phyloP scores from a whole-genome alignment of 1,284 basidiomycete genomes.

The Polyporus tsugae region DNA sequence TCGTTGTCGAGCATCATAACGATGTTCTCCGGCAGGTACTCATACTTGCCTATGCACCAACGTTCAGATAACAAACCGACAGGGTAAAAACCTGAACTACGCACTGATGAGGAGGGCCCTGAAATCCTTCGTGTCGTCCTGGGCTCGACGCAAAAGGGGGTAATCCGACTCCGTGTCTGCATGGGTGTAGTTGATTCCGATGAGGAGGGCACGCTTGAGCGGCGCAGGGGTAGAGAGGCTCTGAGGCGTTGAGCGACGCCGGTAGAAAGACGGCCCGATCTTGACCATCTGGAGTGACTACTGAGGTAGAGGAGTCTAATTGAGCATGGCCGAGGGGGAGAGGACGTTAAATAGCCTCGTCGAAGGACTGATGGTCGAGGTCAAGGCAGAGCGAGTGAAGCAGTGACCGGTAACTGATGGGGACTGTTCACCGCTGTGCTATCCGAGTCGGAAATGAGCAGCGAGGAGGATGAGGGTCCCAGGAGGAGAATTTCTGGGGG shows the following conservation, averaged over 20 bases:
- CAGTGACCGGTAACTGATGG: not conserved
- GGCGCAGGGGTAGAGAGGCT: not conserved
- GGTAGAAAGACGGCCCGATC: constrained; percentile 13
- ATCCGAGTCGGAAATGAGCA: not conserved
- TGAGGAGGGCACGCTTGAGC: constrained; percentile 21
- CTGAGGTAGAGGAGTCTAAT: not conserved
- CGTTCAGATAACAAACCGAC: not conserved
- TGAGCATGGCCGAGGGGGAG: not conserved
- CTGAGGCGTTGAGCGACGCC: constrained; percentile 12
- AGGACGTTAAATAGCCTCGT: constrained; percentile 3
- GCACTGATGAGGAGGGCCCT: constrained; percentile 20
- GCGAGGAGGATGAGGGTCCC: not conserved
- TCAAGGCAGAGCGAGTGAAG: not conserved
- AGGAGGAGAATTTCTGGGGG: not conserved
- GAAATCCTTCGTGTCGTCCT: constrained; percentile 21
- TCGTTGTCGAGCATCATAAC: constrained; percentile 22
- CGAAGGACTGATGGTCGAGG: not conserved
- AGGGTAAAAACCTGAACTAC: not conserved
- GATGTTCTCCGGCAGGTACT: constrained; percentile 20
- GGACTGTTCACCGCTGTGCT: not conserved
- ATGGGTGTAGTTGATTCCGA: constrained; percentile 22
- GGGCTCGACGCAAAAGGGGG: constrained; percentile 5
- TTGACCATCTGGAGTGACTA: constrained; percentile 14
- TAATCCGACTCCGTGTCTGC: constrained; percentile 1
- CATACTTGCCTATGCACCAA: constrained; percentile 10